phyloP scores from a whole-genome alignment of 2,329 filamentous ascomycete genomes.

The Elsinoe necatrix region DNA sequence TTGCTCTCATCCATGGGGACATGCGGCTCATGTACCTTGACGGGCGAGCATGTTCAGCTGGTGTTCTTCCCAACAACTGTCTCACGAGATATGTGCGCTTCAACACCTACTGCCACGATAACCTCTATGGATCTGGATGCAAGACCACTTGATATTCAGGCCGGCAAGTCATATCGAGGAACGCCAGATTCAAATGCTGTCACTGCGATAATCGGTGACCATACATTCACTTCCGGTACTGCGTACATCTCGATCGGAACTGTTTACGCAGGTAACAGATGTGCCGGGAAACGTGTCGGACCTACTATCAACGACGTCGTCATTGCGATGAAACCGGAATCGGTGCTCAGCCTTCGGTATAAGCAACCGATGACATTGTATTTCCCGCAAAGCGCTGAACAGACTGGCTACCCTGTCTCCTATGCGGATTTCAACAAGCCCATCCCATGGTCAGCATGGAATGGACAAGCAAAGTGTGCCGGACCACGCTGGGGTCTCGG shows the following conservation, averaged over 20 bases:
- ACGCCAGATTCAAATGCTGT: neutral
- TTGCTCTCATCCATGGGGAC: constrained; percentile 20
- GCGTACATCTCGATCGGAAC: constrained; percentile 26
- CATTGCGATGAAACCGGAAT: constrained; percentile 25
- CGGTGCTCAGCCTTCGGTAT: constrained; percentile 26
- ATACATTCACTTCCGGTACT: constrained; percentile 25
- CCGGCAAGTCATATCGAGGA: constrained; percentile 20
- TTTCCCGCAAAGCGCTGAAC: constrained; percentile 20
- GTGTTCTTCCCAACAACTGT: constrained; percentile 25
- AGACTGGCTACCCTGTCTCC: constrained; percentile 25
- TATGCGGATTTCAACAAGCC: constrained; percentile 27
- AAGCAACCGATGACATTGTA: constrained; percentile 23
- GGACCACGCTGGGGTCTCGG: neutral
- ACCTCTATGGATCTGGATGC: constrained; percentile 21
- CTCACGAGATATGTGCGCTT: constrained; percentile 25
- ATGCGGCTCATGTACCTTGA: constrained; percentile 27
- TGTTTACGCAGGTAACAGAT: constrained; percentile 24
- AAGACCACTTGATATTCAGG: constrained; percentile 22
- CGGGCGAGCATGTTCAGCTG: constrained; percentile 24
- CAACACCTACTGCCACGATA: constrained; percentile 22
- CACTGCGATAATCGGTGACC: constrained; percentile 20
- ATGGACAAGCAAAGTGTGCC: constrained; percentile 22
- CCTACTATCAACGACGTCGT: constrained; percentile 22
- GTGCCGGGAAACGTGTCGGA: constrained; percentile 20
- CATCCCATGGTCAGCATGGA: constrained; percentile 26